Evolutionary conservation across 352 stramenopile species (phyloP).

Genomic region (Globisporangium iwayamae): DNA sequence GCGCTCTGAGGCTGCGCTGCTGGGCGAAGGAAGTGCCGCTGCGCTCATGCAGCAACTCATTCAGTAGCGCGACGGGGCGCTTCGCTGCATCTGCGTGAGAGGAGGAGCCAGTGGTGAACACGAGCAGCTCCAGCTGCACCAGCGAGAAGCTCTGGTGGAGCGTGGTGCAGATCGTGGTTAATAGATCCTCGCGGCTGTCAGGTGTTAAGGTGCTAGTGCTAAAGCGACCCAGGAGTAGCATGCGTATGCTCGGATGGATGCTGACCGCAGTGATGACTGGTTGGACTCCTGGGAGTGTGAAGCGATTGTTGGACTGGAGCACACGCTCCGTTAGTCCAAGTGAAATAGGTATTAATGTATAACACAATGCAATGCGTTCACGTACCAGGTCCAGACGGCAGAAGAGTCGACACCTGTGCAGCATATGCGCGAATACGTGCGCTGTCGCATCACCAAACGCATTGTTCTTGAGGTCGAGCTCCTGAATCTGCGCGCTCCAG

Average conservation of each 20-base stretch:
- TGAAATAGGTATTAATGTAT: neutral
- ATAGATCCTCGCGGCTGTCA: neutral
- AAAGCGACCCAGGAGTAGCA: conserved; percentile 32
- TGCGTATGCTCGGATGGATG: conserved; percentile 23
- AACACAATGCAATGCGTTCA: neutral
- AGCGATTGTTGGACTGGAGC: conserved; percentile 29
- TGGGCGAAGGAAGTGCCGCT: conserved; percentile 6
- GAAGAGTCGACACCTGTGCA: conserved; percentile 30
- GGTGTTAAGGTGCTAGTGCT: neutral
- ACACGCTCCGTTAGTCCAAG: neutral
- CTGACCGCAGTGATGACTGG: conserved; percentile 17
- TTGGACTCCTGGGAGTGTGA: conserved; percentile 26
- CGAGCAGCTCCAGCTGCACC: conserved; percentile 25
- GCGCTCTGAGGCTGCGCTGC: conserved; percentile 4
- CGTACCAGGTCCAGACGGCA: conserved; percentile 39
- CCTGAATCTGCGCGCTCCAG: conserved; percentile 30
- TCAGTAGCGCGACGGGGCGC: conserved; percentile 16
- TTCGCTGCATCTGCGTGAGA: conserved; percentile 11
- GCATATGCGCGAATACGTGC: conserved; percentile 27
- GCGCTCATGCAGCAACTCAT: conserved; percentile 10
- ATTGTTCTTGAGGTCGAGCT: conserved; percentile 37
- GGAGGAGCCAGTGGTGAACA: conserved; percentile 3
- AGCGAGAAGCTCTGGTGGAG: conserved; percentile 27
- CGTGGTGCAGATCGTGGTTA: conserved; percentile 14
- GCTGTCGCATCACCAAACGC: conserved; percentile 25